These are phyloP conservation scores for Salix brachista DNA, from an alignment of 345 rosid genomes.

Conservation along the genomic window DNA sequence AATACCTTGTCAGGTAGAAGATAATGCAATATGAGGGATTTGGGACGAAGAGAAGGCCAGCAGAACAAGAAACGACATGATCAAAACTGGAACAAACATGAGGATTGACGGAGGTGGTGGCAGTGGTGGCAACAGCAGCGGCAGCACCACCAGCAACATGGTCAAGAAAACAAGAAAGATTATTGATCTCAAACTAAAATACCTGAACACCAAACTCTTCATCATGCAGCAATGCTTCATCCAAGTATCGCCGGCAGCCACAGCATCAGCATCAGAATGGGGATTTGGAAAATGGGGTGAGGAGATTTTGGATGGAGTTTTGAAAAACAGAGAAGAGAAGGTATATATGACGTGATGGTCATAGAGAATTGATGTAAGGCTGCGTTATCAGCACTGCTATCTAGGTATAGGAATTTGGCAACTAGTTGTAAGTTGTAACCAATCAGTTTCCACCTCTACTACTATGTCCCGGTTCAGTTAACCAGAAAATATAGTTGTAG, in stretches of 20 bases:
- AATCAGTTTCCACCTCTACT: background rate
- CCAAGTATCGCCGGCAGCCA: background rate
- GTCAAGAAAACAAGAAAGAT: background rate
- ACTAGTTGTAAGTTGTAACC: background rate
- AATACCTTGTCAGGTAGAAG: background rate
- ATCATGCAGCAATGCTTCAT: background rate
- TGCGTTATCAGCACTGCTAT: background rate
- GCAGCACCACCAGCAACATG: background rate
- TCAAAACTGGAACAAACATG: background rate
- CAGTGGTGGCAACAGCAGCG: conserved; percentile 1
- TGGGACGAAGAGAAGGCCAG: background rate
- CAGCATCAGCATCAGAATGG: background rate
- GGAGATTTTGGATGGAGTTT: background rate
- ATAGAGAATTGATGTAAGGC: background rate
- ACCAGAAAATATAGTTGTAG: background rate
- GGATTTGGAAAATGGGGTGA: background rate
- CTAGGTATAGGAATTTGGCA: background rate
- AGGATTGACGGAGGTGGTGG: background rate
- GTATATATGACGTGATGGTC: background rate
- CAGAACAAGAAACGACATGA: background rate
- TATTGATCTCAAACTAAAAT: background rate
- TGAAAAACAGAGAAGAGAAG: background rate
- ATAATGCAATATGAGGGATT: background rate
- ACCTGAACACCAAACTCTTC: background rate
- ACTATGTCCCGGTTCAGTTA: background rate